Evolutionary conservation across 768 basidiomycete genomes (phyloP).

Genomic region (Candolleomyces aberdarensis): DNA sequence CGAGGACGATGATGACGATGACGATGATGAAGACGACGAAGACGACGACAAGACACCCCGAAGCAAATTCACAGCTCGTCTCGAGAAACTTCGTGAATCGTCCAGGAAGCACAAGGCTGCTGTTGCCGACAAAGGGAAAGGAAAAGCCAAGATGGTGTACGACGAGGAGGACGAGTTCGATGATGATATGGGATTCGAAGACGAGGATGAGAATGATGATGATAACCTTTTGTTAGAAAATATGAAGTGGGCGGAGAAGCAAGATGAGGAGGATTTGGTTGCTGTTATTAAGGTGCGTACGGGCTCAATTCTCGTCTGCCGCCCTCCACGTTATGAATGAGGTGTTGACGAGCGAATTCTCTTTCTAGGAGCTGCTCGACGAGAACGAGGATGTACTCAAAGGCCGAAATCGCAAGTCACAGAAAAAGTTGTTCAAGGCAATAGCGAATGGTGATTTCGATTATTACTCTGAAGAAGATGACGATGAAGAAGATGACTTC

Average conservation of each 20-base stretch:
- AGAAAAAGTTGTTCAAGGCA: conserved; percentile 58
- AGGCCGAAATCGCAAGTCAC: conserved; percentile 42
- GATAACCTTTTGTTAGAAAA: conserved; percentile 22
- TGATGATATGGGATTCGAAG: conserved; percentile 20
- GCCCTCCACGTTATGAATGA: not conserved
- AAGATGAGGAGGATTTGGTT: conserved; percentile 60
- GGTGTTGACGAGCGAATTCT: not conserved
- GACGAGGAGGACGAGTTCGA: conserved; percentile 29
- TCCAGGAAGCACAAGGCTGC: too few relatives aligned
- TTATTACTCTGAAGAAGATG: conserved; percentile 13
- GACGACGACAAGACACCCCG: too few relatives aligned
- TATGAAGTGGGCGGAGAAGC: conserved; percentile 44
- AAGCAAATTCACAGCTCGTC: too few relatives aligned
- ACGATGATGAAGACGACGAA: conserved; percentile 22
- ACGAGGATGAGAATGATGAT: conserved; percentile 30
- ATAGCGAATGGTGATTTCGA: conserved; percentile 55
- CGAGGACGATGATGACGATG: conserved; percentile 34
- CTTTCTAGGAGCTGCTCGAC: conserved; percentile 55
- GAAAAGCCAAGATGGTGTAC: not conserved
- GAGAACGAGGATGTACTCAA: conserved; percentile 49
- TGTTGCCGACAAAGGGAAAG: too few relatives aligned
- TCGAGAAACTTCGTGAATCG: too few relatives aligned
- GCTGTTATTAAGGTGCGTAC: conserved; percentile 49
- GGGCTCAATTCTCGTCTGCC: too few relatives aligned
- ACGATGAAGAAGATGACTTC: conserved; percentile 25